These are phyloP conservation scores for Physaria fendleri DNA, from an alignment of 345 rosid genomes.

Conservation along the genomic window DNA sequence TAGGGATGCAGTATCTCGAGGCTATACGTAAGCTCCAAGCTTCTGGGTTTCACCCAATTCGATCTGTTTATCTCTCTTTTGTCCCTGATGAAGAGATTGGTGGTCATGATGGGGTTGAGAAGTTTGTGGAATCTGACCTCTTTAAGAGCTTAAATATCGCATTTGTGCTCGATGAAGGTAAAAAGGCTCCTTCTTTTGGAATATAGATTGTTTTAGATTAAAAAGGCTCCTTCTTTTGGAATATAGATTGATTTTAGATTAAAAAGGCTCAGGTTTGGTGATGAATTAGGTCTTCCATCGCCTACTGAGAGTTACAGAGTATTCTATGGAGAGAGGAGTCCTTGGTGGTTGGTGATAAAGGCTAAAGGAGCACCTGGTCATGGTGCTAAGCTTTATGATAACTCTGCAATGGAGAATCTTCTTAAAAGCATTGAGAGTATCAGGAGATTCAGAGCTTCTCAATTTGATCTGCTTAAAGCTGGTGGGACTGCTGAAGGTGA, in stretches of 20 bases:
- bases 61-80: constrained; percentile 58
- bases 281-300: constrained; percentile 55
- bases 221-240: no score
- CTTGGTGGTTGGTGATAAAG: constrained; percentile 71
- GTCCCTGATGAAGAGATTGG: constrained; percentile 92
- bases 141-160: constrained; percentile 60
- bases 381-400: constrained; percentile 75
- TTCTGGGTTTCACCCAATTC: constrained; percentile 46
- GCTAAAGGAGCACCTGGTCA: constrained; percentile 80
- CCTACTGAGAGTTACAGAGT: constrained; percentile 49
- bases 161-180: constrained; percentile 54
- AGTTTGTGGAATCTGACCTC: constrained; percentile 50
- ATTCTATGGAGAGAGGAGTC: constrained; percentile 63
- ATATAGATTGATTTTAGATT: no score
- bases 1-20: constrained; percentile 79
- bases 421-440: constrained; percentile 62
- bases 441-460: constrained; percentile 75
- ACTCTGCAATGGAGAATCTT: constrained; percentile 77
- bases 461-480: constrained; percentile 54
- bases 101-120: constrained; percentile 62
- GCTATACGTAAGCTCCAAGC: constrained; percentile 54
- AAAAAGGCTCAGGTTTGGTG: no score
- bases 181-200: neutral
- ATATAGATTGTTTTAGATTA: no score
- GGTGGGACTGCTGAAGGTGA: constrained; percentile 62